phyloP scores from a whole-genome alignment of 495 filamentous ascomycete species.

The Collariella sp. region DNA sequence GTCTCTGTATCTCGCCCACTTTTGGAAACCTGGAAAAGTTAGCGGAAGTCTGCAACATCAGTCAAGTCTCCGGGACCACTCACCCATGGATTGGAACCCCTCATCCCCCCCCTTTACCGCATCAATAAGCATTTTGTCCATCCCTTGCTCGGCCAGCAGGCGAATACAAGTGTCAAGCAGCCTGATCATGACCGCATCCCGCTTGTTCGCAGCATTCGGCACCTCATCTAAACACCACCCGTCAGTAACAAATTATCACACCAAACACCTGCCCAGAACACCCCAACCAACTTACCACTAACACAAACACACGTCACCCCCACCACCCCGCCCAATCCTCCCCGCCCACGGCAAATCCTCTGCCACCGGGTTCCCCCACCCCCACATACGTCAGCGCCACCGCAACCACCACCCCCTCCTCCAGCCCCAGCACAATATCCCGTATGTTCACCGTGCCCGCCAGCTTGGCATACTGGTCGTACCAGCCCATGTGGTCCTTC shows the following conservation, averaged over 20 bases:
- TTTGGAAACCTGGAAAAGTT: conserved; percentile 34
- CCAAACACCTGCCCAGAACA: not conserved
- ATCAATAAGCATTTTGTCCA: conserved; percentile 39
- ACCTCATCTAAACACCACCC: conserved; percentile 21
- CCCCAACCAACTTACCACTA: conserved; percentile 39
- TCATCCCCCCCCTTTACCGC: conserved; percentile 37
- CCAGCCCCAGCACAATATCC: conserved; percentile 43
- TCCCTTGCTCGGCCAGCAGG: conserved; percentile 30
- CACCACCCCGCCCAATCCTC: conserved; percentile 46
- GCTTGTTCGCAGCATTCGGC: conserved; percentile 26
- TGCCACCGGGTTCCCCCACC: conserved; percentile 43
- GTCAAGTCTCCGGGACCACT: conserved; percentile 6
- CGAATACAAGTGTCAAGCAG: conserved; percentile 38
- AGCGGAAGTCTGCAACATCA: not conserved
- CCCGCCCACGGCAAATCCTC: conserved; percentile 53
- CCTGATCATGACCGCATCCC: conserved; percentile 39
- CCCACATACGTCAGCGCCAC: conserved; percentile 48
- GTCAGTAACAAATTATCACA: not conserved
- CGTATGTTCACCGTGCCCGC: conserved; percentile 37
- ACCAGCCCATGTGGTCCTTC: conserved; percentile 44
- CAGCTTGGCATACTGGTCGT: conserved; percentile 46
- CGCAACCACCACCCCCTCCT: conserved; percentile 42
- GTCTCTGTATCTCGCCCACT: conserved; percentile 43
- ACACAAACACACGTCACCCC: conserved; percentile 55
- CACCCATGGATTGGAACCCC: conserved; percentile 40